Base-by-base conservation (phyloP, 306 rosid species). In the Prunus armeniaca region DNA sequence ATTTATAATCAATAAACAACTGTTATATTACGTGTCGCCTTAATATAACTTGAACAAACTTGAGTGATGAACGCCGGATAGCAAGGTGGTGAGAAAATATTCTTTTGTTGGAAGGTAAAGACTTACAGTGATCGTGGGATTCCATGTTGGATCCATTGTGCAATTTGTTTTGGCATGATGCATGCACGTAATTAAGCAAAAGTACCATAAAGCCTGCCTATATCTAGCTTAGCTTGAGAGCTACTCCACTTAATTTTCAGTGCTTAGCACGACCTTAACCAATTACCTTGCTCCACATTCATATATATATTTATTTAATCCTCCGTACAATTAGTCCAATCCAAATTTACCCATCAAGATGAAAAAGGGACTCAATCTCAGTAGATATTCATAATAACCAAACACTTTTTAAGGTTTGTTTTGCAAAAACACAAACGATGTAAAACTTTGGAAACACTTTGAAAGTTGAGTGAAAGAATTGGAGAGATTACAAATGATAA, bases 181-280 rank as follows among this genome's bases (percentile, higher is more conserved):
- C 41, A 6, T 15, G 43, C 66, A 27, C 66, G 66, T 61, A 61
- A 61, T 61, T 61, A 5, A 27, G 66, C 28, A 12, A 58, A n/a
- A 57, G 55, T 51, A 14, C 18, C 55, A 17, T 17, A 51, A 51
- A 17, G 56, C 52, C 15, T 12, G 15, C 52, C 52, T 6, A 34
- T 34, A 34, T 34, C 43, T 34, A 6, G 9, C 20, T 17, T 0
- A 51, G 20, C n/a, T 19, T 57, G 64, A 20, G 41, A 62, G 20
- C 68, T 19, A 63, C 3, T 73, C 73, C 74, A 22, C 34, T 80
- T 49, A 58, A 68, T 71, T 70, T 76, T 70, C 70, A 70, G 84
- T 85, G 86, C 84, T 85, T 69, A 25, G 80, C 87, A 85, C 83
- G 83, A 83, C 78, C 70, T 67, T 80, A 50, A 51, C 24, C 77